phyloP scores from a whole-genome alignment of 306 rosid genomes.

The Oxytropis ochrocephala region DNA sequence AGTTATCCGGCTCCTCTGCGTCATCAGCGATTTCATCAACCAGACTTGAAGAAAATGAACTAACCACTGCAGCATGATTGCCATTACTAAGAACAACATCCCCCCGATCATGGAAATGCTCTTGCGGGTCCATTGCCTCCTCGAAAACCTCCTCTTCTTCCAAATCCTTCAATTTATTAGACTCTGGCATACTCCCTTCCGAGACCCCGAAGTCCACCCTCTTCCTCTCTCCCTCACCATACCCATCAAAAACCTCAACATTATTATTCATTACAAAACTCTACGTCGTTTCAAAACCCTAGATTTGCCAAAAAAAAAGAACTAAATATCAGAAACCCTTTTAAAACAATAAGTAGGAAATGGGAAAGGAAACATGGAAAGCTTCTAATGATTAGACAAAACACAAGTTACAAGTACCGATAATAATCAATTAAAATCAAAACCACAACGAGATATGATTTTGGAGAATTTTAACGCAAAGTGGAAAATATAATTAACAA shows the following conservation, averaged over 20 bases:
- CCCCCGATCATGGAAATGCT: constrained; percentile 26
- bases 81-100: constrained; percentile 15
- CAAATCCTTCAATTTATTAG: constrained; percentile 38
- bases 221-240: constrained; percentile 33
- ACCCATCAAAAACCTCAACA: constrained; percentile 33
- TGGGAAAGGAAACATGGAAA: no score
- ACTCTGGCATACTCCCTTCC: constrained; percentile 24
- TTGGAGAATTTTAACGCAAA: not conserved
- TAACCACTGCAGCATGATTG: not conserved
- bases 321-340: constrained; percentile 8
- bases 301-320: constrained; percentile 26
- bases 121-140: constrained; percentile 43
- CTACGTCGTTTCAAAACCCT: constrained; percentile 40
- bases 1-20: constrained; percentile 25
- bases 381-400: no score
- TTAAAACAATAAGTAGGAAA: not conserved
- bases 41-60: constrained; percentile 12
- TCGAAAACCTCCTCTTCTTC: constrained; percentile 46
- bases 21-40: constrained; percentile 29
- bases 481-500: no score
- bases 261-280: constrained; percentile 48
- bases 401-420: no score
- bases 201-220: constrained; percentile 32
- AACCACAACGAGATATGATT: not conserved
- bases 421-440: not conserved